Conservation (phyloP, 176 grass and related monocot species). For the Oryza rufipogon region DNA sequence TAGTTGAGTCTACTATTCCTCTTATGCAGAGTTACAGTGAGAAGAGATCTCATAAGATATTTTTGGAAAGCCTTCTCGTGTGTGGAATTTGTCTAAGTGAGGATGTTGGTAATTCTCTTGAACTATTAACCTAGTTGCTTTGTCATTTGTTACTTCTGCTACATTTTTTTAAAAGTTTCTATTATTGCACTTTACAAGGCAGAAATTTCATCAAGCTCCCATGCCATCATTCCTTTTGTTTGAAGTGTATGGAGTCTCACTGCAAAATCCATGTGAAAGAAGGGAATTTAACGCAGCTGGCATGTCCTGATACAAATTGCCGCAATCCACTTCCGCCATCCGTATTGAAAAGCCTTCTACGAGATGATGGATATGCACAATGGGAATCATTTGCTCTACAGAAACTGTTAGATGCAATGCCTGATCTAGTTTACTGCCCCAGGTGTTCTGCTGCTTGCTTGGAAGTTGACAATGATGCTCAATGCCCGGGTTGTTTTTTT, state of each 20-base stretch:
- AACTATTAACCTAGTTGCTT: constrained; percentile 18
- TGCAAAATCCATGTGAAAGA: constrained; percentile 68
- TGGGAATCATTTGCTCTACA: constrained; percentile 60
- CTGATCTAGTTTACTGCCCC: neutral
- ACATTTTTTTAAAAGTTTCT: neutral
- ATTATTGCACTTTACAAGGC: constrained; percentile 40
- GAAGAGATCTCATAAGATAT: constrained; percentile 56
- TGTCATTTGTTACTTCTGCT: constrained; percentile 2
- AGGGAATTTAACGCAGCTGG: constrained; percentile 64
- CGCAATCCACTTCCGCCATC: constrained; percentile 43
- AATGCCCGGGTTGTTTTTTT: constrained; percentile 67
- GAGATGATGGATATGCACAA: constrained; percentile 56
- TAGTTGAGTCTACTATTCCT: constrained; percentile 48
- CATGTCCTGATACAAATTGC: constrained; percentile 58
- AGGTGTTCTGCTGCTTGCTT: constrained; percentile 54
- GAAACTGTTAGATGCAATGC: neutral
- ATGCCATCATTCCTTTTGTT: constrained; percentile 67
- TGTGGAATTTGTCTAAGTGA: constrained; percentile 68
- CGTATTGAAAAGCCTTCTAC: constrained; percentile 55
- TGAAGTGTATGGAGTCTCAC: constrained; percentile 67
- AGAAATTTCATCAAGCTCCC: constrained; percentile 61
- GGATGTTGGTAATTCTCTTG: constrained; percentile 47
- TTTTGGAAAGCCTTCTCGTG: constrained; percentile 56
- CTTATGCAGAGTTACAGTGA: constrained; percentile 59
- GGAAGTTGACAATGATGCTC: constrained; percentile 71